Conservation (phyloP, 176 grass and related monocot genomes). For the Thinopyrum elongatum region DNA sequence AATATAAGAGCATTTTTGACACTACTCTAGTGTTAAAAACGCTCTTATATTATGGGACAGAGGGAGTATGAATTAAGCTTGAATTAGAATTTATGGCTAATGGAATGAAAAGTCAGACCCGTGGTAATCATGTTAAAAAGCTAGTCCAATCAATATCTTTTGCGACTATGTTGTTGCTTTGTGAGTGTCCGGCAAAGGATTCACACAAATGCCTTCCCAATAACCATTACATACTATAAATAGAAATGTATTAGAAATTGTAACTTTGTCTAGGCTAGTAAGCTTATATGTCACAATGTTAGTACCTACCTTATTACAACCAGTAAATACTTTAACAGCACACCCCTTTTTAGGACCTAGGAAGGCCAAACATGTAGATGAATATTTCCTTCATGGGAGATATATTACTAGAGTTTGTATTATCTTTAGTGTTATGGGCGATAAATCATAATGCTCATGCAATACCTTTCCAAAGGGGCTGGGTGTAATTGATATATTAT, state of each 20-base stretch:
- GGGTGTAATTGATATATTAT: too few relatives aligned
- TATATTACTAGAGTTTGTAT: background rate
- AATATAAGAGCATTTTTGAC: too few relatives aligned
- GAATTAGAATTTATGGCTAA: background rate
- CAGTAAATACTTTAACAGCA: background rate
- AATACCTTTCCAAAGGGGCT: background rate
- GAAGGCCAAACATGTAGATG: background rate
- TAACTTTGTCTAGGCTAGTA: background rate
- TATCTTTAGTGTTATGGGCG: background rate
- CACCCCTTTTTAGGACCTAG: background rate
- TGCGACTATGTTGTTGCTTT: background rate
- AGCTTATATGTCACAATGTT: background rate
- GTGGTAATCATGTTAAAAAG: background rate
- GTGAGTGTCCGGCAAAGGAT: background rate
- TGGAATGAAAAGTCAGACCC: background rate
- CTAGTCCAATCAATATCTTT: background rate
- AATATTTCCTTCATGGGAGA: background rate
- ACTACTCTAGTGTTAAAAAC: too few relatives aligned
- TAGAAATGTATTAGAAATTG: background rate
- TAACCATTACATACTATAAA: background rate
- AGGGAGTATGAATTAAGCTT: background rate
- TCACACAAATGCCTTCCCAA: background rate
- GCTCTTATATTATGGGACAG: too few relatives aligned
- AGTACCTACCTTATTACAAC: background rate
- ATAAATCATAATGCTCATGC: background rate